A percentile compares a stretch with the other conserved stretches of the same genome.
phyloP scores from a whole-genome alignment of 1,284 basidiomycete species.

The Stereum hirsutum region DNA sequence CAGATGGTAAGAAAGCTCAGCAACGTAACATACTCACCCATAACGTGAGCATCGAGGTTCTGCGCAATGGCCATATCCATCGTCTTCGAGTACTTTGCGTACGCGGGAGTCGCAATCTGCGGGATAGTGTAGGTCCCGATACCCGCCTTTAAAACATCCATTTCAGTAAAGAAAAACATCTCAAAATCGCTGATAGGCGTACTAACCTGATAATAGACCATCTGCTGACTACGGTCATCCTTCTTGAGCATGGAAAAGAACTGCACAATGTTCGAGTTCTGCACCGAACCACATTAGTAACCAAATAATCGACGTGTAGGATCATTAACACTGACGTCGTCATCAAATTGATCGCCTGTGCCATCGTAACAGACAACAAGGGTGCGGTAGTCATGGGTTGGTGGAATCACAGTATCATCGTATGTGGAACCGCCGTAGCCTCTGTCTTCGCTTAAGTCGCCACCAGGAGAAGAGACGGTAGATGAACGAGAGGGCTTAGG shows the following conservation, averaged over 20 bases:
- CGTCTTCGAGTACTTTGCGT: constrained; percentile 28
- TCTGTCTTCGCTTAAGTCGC: no score
- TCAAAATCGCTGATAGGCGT: background rate
- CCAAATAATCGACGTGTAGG: background rate
- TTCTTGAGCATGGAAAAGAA: constrained; percentile 45
- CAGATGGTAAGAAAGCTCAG: background rate
- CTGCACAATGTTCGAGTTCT: constrained; percentile 40
- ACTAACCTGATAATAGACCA: constrained; percentile 58
- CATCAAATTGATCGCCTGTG: constrained; percentile 47
- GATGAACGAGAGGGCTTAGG: no score
- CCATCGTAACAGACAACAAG: constrained; percentile 53
- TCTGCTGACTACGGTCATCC: constrained; percentile 36
- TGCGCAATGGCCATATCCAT: constrained; percentile 43
- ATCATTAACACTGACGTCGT: constrained; percentile 29
- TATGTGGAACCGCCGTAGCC: no score
- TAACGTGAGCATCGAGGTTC: constrained; percentile 45
- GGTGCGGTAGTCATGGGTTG: constrained; percentile 19
- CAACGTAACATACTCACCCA: constrained; percentile 26
- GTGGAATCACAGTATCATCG: no score
- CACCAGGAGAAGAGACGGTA: no score
- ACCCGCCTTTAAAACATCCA: constrained; percentile 28
- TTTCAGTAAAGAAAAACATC: background rate
- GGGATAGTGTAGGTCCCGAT: constrained; percentile 45
- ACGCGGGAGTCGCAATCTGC: constrained; percentile 31
- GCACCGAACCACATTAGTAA: background rate